Percentiles rank a stretch among this genome's conserved stretches.
Evolutionary conservation across 768 basidiomycete species (phyloP).

Genomic region (Scleroderma bovista): DNA sequence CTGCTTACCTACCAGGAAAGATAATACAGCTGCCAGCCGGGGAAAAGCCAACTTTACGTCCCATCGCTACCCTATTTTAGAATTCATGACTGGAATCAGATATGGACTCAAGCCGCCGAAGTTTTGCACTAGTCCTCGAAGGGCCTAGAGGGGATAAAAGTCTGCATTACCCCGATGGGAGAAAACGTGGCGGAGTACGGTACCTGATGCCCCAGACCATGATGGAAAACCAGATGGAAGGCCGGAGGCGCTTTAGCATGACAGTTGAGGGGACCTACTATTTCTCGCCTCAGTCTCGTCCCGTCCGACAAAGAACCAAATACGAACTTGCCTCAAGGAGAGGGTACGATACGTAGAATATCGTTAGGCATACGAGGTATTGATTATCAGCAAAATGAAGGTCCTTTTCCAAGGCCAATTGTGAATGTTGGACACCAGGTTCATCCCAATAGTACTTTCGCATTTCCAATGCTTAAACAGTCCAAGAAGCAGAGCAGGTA

Average conservation of each 20-base stretch:
- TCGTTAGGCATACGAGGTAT: conserved; percentile 57
- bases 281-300: not conserved
- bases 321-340: conserved; percentile 52
- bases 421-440: not conserved
- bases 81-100: not conserved
- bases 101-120: conserved; percentile 64
- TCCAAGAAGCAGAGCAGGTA: conserved; percentile 72
- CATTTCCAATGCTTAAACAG: conserved; percentile 49
- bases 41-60: conserved; percentile 51
- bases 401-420: conserved; percentile 37
- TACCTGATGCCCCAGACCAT: conserved; percentile 66
- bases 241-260: conserved; percentile 65
- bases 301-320: not conserved
- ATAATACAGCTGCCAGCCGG: conserved; percentile 58
- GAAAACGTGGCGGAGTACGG: too few species aligned
- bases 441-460: conserved; percentile 9
- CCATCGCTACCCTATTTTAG: conserved; percentile 41
- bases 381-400: conserved; percentile 60
- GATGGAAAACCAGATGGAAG: conserved; percentile 81
- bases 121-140: conserved; percentile 66
- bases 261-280: conserved; percentile 66
- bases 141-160: conserved; percentile 40
- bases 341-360: conserved; percentile 60
- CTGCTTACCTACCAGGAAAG: conserved; percentile 55
- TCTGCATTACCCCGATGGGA: too few species aligned